Conservation (phyloP, 2,329 filamentous ascomycete species). For the Calonectria hawksworthii region DNA sequence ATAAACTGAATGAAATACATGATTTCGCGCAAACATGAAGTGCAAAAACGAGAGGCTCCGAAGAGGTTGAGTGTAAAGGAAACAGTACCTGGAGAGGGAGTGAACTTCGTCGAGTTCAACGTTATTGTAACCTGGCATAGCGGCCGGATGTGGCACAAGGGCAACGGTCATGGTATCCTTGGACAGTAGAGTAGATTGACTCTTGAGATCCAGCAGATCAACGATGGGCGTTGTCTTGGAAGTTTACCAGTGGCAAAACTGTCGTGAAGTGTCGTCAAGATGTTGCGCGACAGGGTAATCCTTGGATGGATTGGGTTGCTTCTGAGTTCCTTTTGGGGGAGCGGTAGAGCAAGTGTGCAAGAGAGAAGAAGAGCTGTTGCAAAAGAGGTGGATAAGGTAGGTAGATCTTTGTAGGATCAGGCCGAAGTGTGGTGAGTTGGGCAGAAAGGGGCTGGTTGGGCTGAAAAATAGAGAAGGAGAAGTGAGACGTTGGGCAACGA, state of each 20-base stretch:
- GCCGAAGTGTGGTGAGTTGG: constrained; percentile 50
- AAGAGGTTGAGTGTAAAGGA: constrained; percentile 58
- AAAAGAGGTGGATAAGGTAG: constrained; percentile 41
- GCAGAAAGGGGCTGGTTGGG: constrained; percentile 56
- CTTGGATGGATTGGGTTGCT: constrained; percentile 43
- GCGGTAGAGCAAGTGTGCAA: constrained; percentile 35
- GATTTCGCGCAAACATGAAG: constrained; percentile 45
- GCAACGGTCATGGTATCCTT: constrained; percentile 64
- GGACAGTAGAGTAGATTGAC: constrained; percentile 49
- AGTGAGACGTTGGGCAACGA: constrained; percentile 55
- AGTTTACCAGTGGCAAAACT: constrained; percentile 46
- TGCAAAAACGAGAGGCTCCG: constrained; percentile 57
- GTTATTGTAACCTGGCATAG: constrained; percentile 68
- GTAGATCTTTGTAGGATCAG: constrained; percentile 43
- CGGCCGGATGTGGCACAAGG: constrained; percentile 61
- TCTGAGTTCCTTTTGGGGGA: constrained; percentile 33
- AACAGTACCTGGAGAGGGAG: constrained; percentile 74
- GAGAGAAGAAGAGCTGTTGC: constrained; percentile 32
- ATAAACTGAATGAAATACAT: constrained; percentile 48
- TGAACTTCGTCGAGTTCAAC: constrained; percentile 72
- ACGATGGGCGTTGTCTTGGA: constrained; percentile 46
- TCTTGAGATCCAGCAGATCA: constrained; percentile 48
- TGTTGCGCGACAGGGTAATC: constrained; percentile 48
- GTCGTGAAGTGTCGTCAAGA: constrained; percentile 42
- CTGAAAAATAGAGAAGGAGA: constrained; percentile 51